Conservation (phyloP, 1,284 basidiomycete species). For the Uromyces viciae-fabae region DNA sequence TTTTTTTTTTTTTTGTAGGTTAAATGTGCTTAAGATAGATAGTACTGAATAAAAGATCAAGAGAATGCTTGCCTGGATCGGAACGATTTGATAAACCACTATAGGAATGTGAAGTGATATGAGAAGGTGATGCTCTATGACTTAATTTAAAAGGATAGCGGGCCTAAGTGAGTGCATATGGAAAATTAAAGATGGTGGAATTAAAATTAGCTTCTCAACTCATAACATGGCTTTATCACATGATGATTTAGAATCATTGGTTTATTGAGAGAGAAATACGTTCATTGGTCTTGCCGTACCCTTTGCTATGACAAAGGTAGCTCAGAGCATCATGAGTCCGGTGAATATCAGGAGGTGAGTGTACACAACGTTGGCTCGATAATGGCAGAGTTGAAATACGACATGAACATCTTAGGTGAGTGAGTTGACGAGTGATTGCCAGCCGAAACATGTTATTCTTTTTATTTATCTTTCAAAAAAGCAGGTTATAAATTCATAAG, state of each 20-base stretch:
- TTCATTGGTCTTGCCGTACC: background rate
- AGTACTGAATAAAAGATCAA: background rate
- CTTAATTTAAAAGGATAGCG: background rate
- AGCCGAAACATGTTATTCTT: no score
- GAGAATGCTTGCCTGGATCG: conserved; percentile 2
- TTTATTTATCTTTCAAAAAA: no score
- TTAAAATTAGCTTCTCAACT: background rate
- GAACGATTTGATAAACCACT: background rate
- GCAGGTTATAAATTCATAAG: no score
- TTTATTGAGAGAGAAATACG: background rate
- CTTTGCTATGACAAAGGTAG: background rate
- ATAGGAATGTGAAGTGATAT: no score
- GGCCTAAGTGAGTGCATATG: no score
- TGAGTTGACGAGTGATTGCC: background rate
- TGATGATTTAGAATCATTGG: no score
- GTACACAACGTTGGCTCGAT: background rate
- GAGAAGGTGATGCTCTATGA: background rate
- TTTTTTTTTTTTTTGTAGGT: background rate
- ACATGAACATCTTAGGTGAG: background rate
- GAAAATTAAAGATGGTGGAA: background rate
- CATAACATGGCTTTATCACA: no score
- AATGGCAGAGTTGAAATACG: background rate
- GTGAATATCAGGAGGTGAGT: background rate
- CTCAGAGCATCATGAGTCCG: background rate
- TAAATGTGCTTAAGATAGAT: background rate